Evolutionary conservation across 1,139 yeast species (phyloP), one percentile per base, ranked within the genome.

Genomic region (Saccharomyces uvarum): DNA sequence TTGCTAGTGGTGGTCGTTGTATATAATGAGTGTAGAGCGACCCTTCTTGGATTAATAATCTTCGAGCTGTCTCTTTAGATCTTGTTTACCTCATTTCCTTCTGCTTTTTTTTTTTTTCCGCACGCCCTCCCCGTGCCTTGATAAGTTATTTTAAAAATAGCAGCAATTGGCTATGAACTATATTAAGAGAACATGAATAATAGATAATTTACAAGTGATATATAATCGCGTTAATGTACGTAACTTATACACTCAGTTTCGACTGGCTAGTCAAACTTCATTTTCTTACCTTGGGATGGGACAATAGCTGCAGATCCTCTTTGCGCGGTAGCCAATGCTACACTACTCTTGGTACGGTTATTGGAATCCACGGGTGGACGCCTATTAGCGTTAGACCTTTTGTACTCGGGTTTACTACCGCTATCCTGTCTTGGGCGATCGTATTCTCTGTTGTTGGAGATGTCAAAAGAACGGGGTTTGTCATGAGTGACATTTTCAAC

Each of bases 271-370:
- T 76, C 77, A 66, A 91, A 91, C 4, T 83, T 86, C 52, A 79
- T 77, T 71, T 90, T 93, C 73, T 88, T 91, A 70, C 98, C 99
- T n/a, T 84, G 77, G 0, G 97, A 86, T 51, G 88, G 83, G 38
- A 89, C 96, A 66, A 93, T 88, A 4, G 96, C 93, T 24, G 89
- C 89, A 67, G 89, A 86, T 3, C 85, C 96, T 73, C 99, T 82
- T 72, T 83, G 96, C 1, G 98, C 97, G 16, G 77, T 76, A 3
- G 97, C 95, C 64, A 93, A 77, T 0, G 97, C 97, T 49, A 88
- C 80, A 41, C 97, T 91, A 6, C 98, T 89, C 60, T 84, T 85
- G 54, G 81, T 72, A 71, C 90, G 77, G 63, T 77, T 76, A 55
- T 73, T 73, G 28, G 67, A 59, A 51, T 66, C 71, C 46, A 58